phyloP scores from a whole-genome alignment of 2,329 filamentous ascomycete species.

The Fusarium paranaense region DNA sequence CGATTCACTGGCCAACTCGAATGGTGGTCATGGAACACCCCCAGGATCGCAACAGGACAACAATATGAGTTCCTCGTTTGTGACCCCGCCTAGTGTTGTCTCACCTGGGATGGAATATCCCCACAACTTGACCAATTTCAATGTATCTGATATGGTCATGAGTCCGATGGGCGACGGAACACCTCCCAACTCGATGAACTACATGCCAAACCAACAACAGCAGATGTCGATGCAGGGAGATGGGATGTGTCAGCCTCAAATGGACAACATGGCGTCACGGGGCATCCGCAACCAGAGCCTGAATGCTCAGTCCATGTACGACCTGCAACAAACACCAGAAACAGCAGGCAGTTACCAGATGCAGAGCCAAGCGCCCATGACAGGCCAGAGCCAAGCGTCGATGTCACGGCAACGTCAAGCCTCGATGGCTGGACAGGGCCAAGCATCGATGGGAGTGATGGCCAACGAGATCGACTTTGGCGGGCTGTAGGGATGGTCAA shows the following conservation, averaged over 20 bases:
- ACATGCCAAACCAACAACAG: slow-evolving; percentile 42
- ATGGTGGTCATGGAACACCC: slow-evolving; percentile 46
- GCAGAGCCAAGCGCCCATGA: slow-evolving; percentile 43
- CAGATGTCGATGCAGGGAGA: slow-evolving; percentile 46
- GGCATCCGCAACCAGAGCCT: slow-evolving; percentile 43
- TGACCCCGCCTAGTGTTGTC: slow-evolving; percentile 65
- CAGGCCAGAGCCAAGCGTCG: slow-evolving; percentile 45
- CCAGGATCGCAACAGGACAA: slow-evolving; percentile 46
- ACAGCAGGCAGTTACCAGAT: slow-evolving; percentile 51
- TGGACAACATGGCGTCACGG: slow-evolving; percentile 42
- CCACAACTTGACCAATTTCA: slow-evolving; percentile 58
- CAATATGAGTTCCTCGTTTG: slow-evolving; percentile 63
- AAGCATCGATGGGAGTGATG: not conserved
- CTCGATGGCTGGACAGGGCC: not conserved
- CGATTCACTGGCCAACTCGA: slow-evolving; percentile 48
- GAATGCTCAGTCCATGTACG: slow-evolving; percentile 44
- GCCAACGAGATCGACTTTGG: slow-evolving; percentile 43
- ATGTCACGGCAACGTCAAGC: slow-evolving; percentile 1
- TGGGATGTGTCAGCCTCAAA: slow-evolving; percentile 47
- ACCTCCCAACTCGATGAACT: slow-evolving; percentile 36
- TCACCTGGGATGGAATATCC: slow-evolving; percentile 64
- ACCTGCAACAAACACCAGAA: slow-evolving; percentile 43
- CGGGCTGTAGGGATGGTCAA: not conserved
- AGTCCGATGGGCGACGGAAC: slow-evolving; percentile 55
- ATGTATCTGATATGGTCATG: slow-evolving; percentile 66